Percentiles rank a stretch among this genome's conserved stretches.
phyloP scores from a whole-genome alignment of 2,329 filamentous ascomycete genomes.

The Sporothrix pseudoabietina region DNA sequence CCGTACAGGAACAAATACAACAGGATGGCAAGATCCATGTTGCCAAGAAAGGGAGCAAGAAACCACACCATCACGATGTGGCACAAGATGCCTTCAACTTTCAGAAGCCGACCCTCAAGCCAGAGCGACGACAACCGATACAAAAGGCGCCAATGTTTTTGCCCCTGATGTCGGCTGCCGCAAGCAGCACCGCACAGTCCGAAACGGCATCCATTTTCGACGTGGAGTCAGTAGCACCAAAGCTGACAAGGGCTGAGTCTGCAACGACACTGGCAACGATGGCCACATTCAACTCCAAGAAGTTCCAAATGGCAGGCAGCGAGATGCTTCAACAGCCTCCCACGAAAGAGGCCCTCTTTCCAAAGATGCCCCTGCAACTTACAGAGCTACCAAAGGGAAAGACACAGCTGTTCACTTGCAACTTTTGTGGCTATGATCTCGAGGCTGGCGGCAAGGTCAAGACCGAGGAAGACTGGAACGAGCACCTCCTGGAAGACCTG shows the following conservation, averaged over 20 bases:
- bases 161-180: constrained; percentile 26
- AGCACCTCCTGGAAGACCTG: constrained; percentile 32
- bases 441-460: constrained; percentile 30
- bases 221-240: background rate
- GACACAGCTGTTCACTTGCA: constrained; percentile 31
- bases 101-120: constrained; percentile 30
- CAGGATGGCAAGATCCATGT: constrained; percentile 26
- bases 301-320: background rate
- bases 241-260: constrained; percentile 21
- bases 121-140: background rate
- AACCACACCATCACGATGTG: constrained; percentile 29
- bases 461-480: constrained; percentile 32
- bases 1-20: constrained; percentile 28
- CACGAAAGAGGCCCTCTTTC: constrained; percentile 24
- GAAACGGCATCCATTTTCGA: constrained; percentile 32
- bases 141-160: constrained; percentile 16
- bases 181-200: constrained; percentile 26
- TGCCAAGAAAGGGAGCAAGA: constrained; percentile 14
- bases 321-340: background rate
- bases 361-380: constrained; percentile 25
- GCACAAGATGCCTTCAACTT: constrained; percentile 34
- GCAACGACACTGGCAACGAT: constrained; percentile 30
- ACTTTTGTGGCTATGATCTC: constrained; percentile 33
- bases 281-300: constrained; percentile 27
- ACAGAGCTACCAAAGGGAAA: constrained; percentile 25